Evolutionary conservation across 768 basidiomycete species (phyloP), one percentile per base, ranked within the genome.

Genomic region (Dictyophora rubrovolvata): DNA sequence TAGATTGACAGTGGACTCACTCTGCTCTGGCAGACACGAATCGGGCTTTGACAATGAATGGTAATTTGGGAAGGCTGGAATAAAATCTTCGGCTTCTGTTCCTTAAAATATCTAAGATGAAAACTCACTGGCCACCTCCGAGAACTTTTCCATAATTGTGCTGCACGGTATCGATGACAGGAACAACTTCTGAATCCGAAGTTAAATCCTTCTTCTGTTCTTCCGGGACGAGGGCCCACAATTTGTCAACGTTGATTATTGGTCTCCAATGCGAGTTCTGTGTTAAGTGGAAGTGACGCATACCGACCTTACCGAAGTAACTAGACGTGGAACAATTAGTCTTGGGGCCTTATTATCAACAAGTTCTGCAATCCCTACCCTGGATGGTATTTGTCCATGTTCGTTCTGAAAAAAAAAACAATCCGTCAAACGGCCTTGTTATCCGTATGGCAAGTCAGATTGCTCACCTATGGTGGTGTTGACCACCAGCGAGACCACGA

Each of bases 251-350:
- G 79, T 99, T 99, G 86, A 99, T 90, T 71, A 87, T 88, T 18
- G 95, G 93, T 63, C 87, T 83, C 93, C 92, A 96, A 75, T 84
- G 79, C 66, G 80, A 74, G 75, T 96, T 96, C 75, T 86, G 86
- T 58, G 89, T 93, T 63, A 93, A 75, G 74, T 99, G 96, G 89
- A 88, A 99, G 75, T 87, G 86, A 72, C 96, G 86, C 95, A 99
- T 99, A 91, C 96, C 96, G 73, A 95, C 92, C 79, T 97, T 97
- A 81, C 94, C 94, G 74, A 95, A 98, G 92, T 97, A 97, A 89
- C 94, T 59, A 34, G n/a, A 51, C 6, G 37, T 61, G 48, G 5
- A 48, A 56, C 23, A 17, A 22, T 35, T 5, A 47, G 37, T 11
- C 18, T 59, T 18, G 34, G 6, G 8, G 18, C 42, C 11, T 16